Base-by-base conservation (phyloP, 2,329 filamentous ascomycete species). In the Thelonectria olida region DNA sequence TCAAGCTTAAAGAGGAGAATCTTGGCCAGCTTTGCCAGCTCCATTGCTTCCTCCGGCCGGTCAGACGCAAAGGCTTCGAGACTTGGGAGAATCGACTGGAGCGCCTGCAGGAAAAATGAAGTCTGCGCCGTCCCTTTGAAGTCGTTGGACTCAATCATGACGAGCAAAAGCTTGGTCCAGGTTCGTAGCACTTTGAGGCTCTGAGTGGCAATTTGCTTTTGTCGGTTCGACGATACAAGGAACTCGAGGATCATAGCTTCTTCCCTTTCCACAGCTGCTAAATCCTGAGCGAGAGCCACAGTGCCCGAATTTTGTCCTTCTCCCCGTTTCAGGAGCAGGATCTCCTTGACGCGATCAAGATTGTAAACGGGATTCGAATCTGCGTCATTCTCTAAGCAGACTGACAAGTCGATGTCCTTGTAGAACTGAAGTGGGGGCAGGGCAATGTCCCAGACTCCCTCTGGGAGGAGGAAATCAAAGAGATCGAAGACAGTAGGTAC, bases 31-130 rank as follows among this genome's bases (percentile, higher is more conserved):
- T 88, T 88, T 15, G 92, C 91, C 22, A 97, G 83, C 71, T 96
- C 89, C 23, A 90, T 80, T 3, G 92, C 91, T 55, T 93, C 90
- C 13, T 84, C 82, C 1, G 89, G 82, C 57, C 90, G 88, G 9
- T 91, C 88, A 5, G 87, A 84, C 57, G 92, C 88, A 50, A 91
- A 90, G 17, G 85, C 85, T 73, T 98, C 95, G 12, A 99, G 85
- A 65, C 93, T 96, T 0, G 96, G 94, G 7, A 97, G 83, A 49
- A 96, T 91, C 13, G 95, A 87, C 73, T 98, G 94, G 5, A 99
- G 82, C 0, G 92, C 90, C 74, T 97, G 93, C 10, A 98, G 80
- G 56, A 97, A 89, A 74, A 97, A 94, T 0, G 90, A 88, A 5
- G 89, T 89, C 72, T 90, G 90, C 27, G 86, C 86, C 2, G 86